Base-by-base conservation (phyloP, 2,329 filamentous ascomycete genomes). In the Immersiporthe knoxdaviesiana region DNA sequence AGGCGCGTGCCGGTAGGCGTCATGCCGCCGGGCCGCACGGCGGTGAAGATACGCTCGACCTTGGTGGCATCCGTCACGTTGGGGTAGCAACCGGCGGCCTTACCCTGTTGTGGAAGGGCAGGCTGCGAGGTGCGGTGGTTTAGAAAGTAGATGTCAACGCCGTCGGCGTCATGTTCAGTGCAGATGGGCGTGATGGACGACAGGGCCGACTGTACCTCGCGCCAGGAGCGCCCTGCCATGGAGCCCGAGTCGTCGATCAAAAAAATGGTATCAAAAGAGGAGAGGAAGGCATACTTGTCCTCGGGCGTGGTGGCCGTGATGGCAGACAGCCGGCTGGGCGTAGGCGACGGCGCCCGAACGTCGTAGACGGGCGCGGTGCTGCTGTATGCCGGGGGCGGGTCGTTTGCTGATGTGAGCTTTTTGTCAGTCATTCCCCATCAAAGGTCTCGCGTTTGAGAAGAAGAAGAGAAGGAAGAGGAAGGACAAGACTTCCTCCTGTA, bases 241-340 rank as follows among this genome's bases (percentile, higher is more conserved):
- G 91, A 94, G 50, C 89, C 88, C n/a, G 91, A 94, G 82, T 98
- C 95, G 77, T 98, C 95, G 76, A 98, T 93, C 1, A 98, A 81
- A 78, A 98, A 94, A 68, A 95, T 81, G 41, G 94, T 97, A 80
- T 98, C 93, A 77, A 97, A 97, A 21, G 84, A 84, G 56, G 81
- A 78, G 6, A 98, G 88, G 77, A 97, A 97, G 2, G 89, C 86
- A 77, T 92, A 96, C 1, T 84, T 87, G 74, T 93, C 90, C 73
- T 93, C 90, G 30, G 80, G 79, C 11, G 78, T 79, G 8, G 77
- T 78, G 71, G 81, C 73, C 58, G 73, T 77, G n/a, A 76, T 72
- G 47, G 72, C 66, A 16, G 73, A 73, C 59, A 70, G n/a, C 50
- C 72, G 61, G 18, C 75, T 77, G 59, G 74, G 73, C 63, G 68